A percentile compares a stretch with the other conserved stretches of the same genome.
These are phyloP conservation scores for Saprolegnia parasitica DNA, from an alignment of 352 stramenopile genomes.

Conservation along the genomic window DNA sequence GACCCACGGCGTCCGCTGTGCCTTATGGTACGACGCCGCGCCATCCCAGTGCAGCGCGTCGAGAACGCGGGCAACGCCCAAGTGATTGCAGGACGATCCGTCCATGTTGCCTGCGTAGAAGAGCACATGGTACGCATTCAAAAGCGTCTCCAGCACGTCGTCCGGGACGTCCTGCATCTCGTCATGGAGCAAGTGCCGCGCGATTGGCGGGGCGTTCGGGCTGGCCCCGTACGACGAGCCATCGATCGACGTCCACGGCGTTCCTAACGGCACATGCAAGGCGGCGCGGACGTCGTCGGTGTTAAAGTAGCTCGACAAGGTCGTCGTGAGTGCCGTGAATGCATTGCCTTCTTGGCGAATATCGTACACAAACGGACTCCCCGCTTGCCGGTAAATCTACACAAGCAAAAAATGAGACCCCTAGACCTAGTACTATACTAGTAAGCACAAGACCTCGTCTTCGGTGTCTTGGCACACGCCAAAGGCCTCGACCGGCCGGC, in stretches of 20 bases:
- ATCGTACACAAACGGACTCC: conserved; percentile 84
- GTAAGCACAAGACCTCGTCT: conserved; percentile 37
- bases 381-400: conserved; percentile 67
- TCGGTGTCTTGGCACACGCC: conserved; percentile 58
- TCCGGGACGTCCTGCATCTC: conserved; percentile 78
- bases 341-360: conserved; percentile 58
- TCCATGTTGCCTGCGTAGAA: conserved; percentile 86
- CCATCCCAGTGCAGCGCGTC: conserved; percentile 70
- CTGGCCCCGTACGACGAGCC: conserved; percentile 55
- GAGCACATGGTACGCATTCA: conserved; percentile 81
- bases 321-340: conserved; percentile 47
- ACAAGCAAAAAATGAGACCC: neutral
- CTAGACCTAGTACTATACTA: neutral
- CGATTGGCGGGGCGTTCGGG: conserved; percentile 45
- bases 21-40: conserved; percentile 58
- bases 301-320: conserved; percentile 79
- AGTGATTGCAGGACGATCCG: conserved; percentile 73
- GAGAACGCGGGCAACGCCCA: conserved; percentile 70
- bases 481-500: conserved; percentile 68
- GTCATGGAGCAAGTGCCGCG: conserved; percentile 64
- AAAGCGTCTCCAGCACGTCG: conserved; percentile 62
- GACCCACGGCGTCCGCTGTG: conserved; percentile 51
- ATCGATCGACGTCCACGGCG: conserved; percentile 62
- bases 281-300: conserved; percentile 70
- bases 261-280: conserved; percentile 73